phyloP scores from a whole-genome alignment of 192 early-diverging fungal genomes.

The Spinellus fusiger region DNA sequence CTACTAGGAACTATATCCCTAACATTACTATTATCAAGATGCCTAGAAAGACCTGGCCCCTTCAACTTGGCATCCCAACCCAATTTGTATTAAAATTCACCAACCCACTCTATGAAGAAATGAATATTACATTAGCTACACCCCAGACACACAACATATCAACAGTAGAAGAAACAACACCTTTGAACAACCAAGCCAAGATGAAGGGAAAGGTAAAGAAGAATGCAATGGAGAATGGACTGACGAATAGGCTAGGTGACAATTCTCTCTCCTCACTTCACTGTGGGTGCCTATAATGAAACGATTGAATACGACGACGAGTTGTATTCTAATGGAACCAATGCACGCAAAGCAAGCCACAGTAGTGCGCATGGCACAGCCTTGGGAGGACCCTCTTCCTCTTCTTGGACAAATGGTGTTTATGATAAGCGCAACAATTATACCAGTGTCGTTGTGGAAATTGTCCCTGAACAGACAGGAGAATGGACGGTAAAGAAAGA shows the following conservation, averaged over 20 bases:
- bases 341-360: slow-evolving; percentile 17
- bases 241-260: too few relatives aligned
- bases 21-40: slow-evolving; percentile 60
- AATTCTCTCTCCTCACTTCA: slow-evolving; percentile 58
- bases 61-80: slow-evolving; percentile 22
- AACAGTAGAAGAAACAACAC: neutral
- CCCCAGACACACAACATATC: slow-evolving; percentile 21
- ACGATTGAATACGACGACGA: slow-evolving; percentile 78
- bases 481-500: slow-evolving; percentile 43
- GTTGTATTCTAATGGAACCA: slow-evolving; percentile 34
- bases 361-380: slow-evolving; percentile 5
- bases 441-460: slow-evolving; percentile 52
- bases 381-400: neutral
- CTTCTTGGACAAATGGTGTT: slow-evolving; percentile 40
- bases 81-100: slow-evolving; percentile 67
- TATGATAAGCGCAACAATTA: slow-evolving; percentile 59
- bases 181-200: neutral
- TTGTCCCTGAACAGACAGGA: slow-evolving; percentile 44
- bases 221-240: too few relatives aligned
- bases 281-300: slow-evolving; percentile 68
- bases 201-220: slow-evolving; percentile 19
- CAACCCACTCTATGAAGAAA: slow-evolving; percentile 75
- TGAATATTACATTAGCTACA: slow-evolving; percentile 52
- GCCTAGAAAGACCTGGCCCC: slow-evolving; percentile 27
- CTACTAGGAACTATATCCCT: slow-evolving; percentile 66